Conservation (phyloP, 352 stramenopile genomes). For the Blastocystis sp. region DNA sequence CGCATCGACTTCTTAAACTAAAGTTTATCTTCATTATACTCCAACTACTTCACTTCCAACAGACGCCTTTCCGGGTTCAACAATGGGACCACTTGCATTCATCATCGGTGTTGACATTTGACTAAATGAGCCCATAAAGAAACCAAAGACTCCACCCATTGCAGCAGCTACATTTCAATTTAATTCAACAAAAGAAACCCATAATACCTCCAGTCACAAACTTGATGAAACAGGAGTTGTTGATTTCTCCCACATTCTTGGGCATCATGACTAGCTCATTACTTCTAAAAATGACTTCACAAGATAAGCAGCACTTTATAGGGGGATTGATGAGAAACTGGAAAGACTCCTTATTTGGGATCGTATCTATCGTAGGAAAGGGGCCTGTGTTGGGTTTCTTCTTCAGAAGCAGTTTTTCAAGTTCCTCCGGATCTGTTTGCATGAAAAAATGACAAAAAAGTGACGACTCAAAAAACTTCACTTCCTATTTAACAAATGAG, state of each 20-base stretch:
- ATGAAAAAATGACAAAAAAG: constrained; percentile 49
- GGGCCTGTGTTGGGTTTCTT: not conserved
- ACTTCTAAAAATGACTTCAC: not conserved
- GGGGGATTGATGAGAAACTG: not conserved
- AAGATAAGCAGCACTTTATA: not conserved
- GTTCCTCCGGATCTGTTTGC: constrained; percentile 19
- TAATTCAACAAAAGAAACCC: not conserved
- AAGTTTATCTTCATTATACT: not conserved
- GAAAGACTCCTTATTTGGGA: constrained; percentile 30
- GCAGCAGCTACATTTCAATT: not conserved
- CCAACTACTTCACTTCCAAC: not conserved
- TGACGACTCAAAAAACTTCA: not conserved
- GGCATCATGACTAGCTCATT: not conserved
- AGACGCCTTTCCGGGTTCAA: not conserved
- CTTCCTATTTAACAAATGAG: not conserved
- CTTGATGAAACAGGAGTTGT: constrained; percentile 48
- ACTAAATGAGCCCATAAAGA: constrained; percentile 20
- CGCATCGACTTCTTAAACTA: constrained; percentile 39
- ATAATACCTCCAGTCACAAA: not conserved
- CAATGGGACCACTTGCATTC: not conserved
- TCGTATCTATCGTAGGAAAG: not conserved
- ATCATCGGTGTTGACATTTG: constrained; percentile 10
- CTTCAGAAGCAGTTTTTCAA: constrained; percentile 26
- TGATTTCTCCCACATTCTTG: constrained; percentile 19
- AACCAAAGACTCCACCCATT: constrained; percentile 49